Evolutionary conservation across 306 rosid species (phyloP).

Genomic region (Cucurbita argyrosperma): DNA sequence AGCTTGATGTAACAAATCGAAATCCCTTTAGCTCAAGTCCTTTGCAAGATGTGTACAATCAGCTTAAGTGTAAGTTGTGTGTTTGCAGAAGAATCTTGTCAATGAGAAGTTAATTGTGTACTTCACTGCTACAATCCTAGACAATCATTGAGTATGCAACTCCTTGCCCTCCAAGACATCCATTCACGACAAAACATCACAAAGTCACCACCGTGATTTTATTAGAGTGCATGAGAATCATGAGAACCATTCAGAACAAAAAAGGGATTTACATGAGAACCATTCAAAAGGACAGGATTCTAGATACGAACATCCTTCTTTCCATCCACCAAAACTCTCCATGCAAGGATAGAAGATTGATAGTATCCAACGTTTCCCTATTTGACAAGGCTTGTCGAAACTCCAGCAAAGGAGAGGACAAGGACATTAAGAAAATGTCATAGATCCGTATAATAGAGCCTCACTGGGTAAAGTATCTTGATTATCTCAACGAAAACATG

Average conservation of each 20-base stretch:
- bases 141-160: neutral
- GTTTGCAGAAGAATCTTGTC: neutral
- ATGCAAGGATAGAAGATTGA: neutral
- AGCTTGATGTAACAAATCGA: too few species aligned
- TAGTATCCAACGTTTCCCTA: neutral
- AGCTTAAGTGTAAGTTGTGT: neutral
- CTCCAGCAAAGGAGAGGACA: neutral
- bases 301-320: too few species aligned
- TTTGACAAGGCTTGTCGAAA: neutral
- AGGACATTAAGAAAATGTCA: neutral
- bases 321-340: neutral
- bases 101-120: neutral
- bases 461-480: neutral
- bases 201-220: neutral
- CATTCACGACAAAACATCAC: neutral
- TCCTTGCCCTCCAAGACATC: neutral
- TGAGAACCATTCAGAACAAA: neutral
- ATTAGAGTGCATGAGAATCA: neutral
- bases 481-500: neutral
- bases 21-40: neutral
- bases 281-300: too few species aligned
- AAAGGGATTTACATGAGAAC: too few species aligned
- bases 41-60: neutral
- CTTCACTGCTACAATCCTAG: neutral
- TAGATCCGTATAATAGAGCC: neutral